Evolutionary conservation across 169 alveolate species (phyloP).

Genomic region (Cryptosporidium andersoni): DNA sequence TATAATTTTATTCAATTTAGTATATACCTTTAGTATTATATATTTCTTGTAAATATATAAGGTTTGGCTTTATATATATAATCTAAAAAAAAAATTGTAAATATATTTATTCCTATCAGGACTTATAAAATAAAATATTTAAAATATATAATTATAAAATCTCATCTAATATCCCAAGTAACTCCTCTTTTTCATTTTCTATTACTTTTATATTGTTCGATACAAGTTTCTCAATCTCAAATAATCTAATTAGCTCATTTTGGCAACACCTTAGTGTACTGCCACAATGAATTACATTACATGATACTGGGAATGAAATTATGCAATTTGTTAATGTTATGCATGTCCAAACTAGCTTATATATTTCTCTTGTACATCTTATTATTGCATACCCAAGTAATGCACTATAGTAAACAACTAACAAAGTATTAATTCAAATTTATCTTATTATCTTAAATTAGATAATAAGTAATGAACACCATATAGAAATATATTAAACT

Average conservation of each 20-base stretch:
- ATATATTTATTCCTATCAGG: neutral
- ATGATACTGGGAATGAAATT: slow-evolving; percentile 10
- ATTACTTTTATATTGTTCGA: too few relatives aligned
- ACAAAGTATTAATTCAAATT: slow-evolving; percentile 5
- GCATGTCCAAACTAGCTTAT: slow-evolving; percentile 21
- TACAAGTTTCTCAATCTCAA: neutral
- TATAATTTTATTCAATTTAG: too few relatives aligned
- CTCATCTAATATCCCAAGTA: too few relatives aligned
- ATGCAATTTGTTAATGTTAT: slow-evolving; percentile 20
- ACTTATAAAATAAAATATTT: neutral
- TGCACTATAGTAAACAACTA: slow-evolving; percentile 39
- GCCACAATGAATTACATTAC: slow-evolving; percentile 49
- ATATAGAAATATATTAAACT: slow-evolving; percentile 11
- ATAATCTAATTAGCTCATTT: slow-evolving; percentile 5
- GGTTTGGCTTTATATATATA: too few relatives aligned
- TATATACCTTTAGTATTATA: too few relatives aligned
- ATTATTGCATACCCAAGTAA: slow-evolving; percentile 44
- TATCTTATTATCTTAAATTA: neutral
- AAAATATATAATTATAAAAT: neutral
- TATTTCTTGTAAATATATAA: too few relatives aligned
- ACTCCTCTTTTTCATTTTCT: too few relatives aligned
- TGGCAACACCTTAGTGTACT: slow-evolving; percentile 60
- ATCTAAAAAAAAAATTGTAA: neutral
- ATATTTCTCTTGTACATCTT: slow-evolving; percentile 57
- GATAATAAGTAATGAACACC: neutral